Conservation (phyloP, 371 early-diverging fungal species). For the Rhizopus sp. region DNA sequence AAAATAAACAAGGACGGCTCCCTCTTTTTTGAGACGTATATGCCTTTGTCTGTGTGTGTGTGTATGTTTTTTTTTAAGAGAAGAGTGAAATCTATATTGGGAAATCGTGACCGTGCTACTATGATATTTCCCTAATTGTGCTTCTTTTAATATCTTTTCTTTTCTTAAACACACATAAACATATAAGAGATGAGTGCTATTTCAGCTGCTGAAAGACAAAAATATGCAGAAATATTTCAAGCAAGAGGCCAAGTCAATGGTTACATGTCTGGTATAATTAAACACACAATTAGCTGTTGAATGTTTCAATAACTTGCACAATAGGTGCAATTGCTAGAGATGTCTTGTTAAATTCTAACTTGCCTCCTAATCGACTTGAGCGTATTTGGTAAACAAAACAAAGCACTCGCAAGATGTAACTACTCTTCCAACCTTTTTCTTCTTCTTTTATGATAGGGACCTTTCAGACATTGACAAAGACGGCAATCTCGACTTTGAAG, state of each 20-base stretch:
- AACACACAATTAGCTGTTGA: not conserved
- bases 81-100: not conserved
- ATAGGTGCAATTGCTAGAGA: slow-evolving; percentile 66
- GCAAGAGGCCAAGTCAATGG: slow-evolving; percentile 70
- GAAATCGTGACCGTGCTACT: slow-evolving; percentile 15
- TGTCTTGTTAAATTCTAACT: slow-evolving; percentile 71
- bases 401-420: not conserved
- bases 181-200: slow-evolving; percentile 40
- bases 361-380: slow-evolving; percentile 67
- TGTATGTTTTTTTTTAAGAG: not conserved
- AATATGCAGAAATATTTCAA: slow-evolving; percentile 68
- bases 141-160: not conserved
- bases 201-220: slow-evolving; percentile 53
- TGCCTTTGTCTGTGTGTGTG: not conserved
- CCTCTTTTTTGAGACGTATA: too few species aligned
- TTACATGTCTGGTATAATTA: slow-evolving; percentile 63
- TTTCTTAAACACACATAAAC: slow-evolving; percentile 6
- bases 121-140: not conserved
- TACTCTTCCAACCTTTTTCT: not conserved
- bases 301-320: not conserved
- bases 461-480: slow-evolving; percentile 90
- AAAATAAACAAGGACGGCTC: too few species aligned
- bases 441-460: slow-evolving; percentile 54
- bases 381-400: slow-evolving; percentile 64
- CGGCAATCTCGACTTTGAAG: slow-evolving; percentile 86